phyloP scores from a whole-genome alignment of 2,329 filamentous ascomycete genomes.

The Colletotrichum graminicola region DNA sequence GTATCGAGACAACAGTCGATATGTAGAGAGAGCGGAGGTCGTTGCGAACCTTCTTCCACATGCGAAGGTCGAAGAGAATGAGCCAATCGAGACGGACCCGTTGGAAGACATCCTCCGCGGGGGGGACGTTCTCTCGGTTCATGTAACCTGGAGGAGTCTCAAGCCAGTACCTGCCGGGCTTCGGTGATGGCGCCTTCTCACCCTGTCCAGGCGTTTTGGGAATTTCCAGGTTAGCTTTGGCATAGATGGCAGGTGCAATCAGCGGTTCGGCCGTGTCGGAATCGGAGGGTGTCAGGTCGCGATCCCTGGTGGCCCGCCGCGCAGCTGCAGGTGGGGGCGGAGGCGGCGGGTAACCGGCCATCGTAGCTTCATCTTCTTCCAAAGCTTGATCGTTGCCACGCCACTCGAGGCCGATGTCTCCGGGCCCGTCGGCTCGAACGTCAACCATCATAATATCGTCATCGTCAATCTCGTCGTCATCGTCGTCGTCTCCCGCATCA shows the following conservation, averaged over 20 bases:
- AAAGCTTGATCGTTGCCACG: constrained; percentile 72
- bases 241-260: constrained; percentile 71
- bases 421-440: constrained; percentile 57
- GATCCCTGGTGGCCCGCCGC: constrained; percentile 60
- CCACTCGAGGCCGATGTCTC: constrained; percentile 64
- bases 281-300: constrained; percentile 77
- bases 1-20: constrained; percentile 93
- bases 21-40: constrained; percentile 95
- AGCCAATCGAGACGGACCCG: constrained; percentile 93
- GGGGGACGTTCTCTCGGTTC: constrained; percentile 71
- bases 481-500: constrained; percentile 48
- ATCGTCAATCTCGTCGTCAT: constrained; percentile 62
- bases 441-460: constrained; percentile 72
- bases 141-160: constrained; percentile 80
- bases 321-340: constrained; percentile 66
- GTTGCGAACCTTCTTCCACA: constrained; percentile 97
- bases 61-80: constrained; percentile 90
- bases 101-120: constrained; percentile 89
- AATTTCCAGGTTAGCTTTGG: constrained; percentile 77
- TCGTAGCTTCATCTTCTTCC: constrained; percentile 81
- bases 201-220: constrained; percentile 81
- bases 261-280: constrained; percentile 78
- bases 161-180: constrained; percentile 86
- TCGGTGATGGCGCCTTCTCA: constrained; percentile 63
- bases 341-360: constrained; percentile 78